Evolutionary conservation across 352 stramenopile species (phyloP).

Genomic region (Pythium sukuiense): DNA sequence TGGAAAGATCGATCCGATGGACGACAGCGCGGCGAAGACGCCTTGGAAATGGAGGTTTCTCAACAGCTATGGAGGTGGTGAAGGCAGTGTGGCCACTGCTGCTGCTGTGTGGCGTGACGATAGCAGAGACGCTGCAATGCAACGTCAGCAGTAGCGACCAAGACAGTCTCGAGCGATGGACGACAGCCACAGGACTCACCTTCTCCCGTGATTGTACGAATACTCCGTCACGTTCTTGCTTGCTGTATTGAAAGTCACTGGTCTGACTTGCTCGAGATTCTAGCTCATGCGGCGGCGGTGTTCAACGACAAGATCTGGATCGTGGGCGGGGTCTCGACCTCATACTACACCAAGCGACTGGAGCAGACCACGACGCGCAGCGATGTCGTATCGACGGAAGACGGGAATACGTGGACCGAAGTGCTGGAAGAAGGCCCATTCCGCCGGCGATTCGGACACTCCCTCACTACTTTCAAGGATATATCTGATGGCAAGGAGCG

Average conservation of each 20-base stretch:
- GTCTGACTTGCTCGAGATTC: no score
- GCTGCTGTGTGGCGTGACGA: neutral
- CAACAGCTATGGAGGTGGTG: neutral
- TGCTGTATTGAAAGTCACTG: no score
- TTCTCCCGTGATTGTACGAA: conserved; percentile 70
- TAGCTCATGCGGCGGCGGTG: conserved; percentile 63
- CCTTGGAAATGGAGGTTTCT: neutral
- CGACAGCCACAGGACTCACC: conserved; percentile 42
- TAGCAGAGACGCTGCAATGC: conserved; percentile 34
- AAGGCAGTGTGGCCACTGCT: neutral
- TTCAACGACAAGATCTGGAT: conserved; percentile 70
- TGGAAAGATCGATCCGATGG: neutral
- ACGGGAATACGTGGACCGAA: conserved; percentile 61
- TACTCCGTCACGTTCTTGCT: neutral
- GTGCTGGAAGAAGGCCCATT: conserved; percentile 77
- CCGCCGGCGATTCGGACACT: conserved; percentile 69
- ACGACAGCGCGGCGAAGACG: neutral
- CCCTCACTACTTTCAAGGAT: conserved; percentile 63
- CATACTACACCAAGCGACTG: conserved; percentile 76
- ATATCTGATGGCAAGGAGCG: conserved; percentile 46
- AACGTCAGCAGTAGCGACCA: conserved; percentile 52
- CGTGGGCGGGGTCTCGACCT: conserved; percentile 67
- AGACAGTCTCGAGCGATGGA: conserved; percentile 49
- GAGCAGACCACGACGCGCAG: conserved; percentile 66
- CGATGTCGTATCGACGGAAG: conserved; percentile 59